Conservation (phyloP, 2,329 filamentous ascomycete genomes). For the Alternaria tenuissima region DNA sequence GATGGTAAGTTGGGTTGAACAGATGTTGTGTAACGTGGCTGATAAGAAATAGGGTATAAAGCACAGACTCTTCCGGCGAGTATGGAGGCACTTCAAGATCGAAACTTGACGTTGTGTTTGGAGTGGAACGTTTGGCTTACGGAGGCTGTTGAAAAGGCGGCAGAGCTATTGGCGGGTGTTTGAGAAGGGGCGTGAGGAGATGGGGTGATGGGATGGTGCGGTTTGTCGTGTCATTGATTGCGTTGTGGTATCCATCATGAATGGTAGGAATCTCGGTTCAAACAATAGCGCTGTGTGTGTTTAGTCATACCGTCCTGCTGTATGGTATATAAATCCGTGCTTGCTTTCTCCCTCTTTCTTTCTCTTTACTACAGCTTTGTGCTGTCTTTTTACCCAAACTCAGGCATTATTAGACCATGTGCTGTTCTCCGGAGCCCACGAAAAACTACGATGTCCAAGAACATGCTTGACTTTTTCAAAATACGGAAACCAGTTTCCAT, state of each 20-base stretch:
- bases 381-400: no score
- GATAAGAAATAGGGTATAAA: slow-evolving; percentile 6
- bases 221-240: neutral
- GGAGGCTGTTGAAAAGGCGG: neutral
- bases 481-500: no score
- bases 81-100: slow-evolving; percentile 15
- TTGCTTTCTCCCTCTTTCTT: no score
- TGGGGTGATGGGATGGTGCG: no score
- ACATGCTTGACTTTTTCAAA: no score
- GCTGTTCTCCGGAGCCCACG: no score
- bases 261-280: neutral
- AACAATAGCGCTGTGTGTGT: neutral
- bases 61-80: slow-evolving; percentile 13
- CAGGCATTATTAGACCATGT: no score
- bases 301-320: neutral
- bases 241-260: neutral
- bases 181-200: neutral
- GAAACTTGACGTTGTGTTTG: slow-evolving; percentile 7
- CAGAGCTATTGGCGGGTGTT: neutral
- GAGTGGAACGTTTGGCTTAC: slow-evolving; percentile 6
- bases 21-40: neutral
- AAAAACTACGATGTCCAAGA: no score
- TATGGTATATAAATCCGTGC: neutral
- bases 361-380: no score
- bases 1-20: slow-evolving; percentile 2